Evolutionary conservation across 2,329 filamentous ascomycete species (phyloP), one percentile per base, ranked within the genome.

Genomic region (Hawksworthiomyces lignivorus): DNA sequence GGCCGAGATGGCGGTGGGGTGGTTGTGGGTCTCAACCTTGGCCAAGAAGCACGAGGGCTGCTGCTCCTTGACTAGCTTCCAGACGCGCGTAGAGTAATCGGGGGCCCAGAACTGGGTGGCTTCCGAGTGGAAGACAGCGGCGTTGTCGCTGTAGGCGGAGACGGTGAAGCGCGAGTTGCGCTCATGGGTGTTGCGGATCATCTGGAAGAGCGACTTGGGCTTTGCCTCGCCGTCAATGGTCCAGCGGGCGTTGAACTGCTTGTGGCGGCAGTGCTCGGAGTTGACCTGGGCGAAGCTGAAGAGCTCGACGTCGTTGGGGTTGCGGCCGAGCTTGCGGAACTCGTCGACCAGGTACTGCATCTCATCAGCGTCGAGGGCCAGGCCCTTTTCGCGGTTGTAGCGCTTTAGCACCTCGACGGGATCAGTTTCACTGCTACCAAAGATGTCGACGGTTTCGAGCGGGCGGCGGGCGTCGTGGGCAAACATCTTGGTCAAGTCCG

Each of bases 251-350:
- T 98, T 98, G 75, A 98, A 98, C 54, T 94, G 85, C 70, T 96
- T 94, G 61, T 76, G 73, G 19, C 72, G 70, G 52, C 73, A 95
- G 64, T 97, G 90, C 71, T 98, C 92, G 4, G 90, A 97, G 69
- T 97, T 97, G 60, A 98, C 90, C 65, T 98, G 92, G 14, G 90
- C 90, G 62, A 97, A 98, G 92, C 97, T 97, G 72, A 97, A 97
- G 18, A 97, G 73, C 66, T 98, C 92, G 33, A 97, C 86, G 60
- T 97, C 92, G 47, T 88, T 82, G 1, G 87, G 87, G 36, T 75
- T 68, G 28, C 80, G 69, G 48, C 78, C 75, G 15, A 80, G 74
- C 28, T 78, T 69, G 6, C 77, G 78, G 62, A 87, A 92, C 31
- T 82, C 82, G 52, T 88, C 80, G n/a, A 95, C 86, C 29, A 98